These are phyloP conservation scores for Sugiyamaella valdiviana DNA, from an alignment of 805 yeast genomes.

Conservation along the genomic window DNA sequence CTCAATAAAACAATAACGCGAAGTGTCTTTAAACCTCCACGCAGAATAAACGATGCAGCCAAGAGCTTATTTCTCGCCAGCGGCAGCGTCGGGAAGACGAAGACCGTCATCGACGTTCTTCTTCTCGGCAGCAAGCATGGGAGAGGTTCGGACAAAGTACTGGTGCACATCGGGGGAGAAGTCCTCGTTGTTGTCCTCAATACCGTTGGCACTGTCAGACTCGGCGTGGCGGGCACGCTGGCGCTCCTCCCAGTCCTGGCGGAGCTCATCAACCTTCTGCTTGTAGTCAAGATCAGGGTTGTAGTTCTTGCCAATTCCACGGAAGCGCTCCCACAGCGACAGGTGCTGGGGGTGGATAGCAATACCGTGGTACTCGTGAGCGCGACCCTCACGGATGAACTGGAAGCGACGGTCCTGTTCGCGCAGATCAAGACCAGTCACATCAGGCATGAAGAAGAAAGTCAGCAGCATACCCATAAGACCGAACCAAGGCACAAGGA, in stretches of 20 bases:
- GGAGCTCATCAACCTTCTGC: slow-evolving; percentile 34
- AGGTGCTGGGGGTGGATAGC: slow-evolving; percentile 34
- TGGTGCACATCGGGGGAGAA: slow-evolving; percentile 28
- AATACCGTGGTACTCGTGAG: slow-evolving; percentile 35
- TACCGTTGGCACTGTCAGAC: slow-evolving; percentile 13
- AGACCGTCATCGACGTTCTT: slow-evolving; percentile 26
- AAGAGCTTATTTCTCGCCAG: slow-evolving; percentile 1
- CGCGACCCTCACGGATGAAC: slow-evolving; percentile 32
- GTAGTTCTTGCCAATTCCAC: slow-evolving; percentile 33
- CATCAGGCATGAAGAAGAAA: slow-evolving; percentile 32
- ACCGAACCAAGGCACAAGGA: slow-evolving; percentile 37
- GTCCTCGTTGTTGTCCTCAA: slow-evolving; percentile 22
- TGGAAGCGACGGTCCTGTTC: slow-evolving; percentile 36
- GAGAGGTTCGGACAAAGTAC: slow-evolving; percentile 33
- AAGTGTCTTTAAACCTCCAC: not conserved
- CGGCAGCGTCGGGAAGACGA: slow-evolving; percentile 30
- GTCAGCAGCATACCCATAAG: slow-evolving; percentile 34
- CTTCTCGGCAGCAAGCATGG: slow-evolving; percentile 25
- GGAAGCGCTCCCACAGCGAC: slow-evolving; percentile 32
- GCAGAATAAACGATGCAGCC: not conserved
- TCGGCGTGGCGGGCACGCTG: slow-evolving; percentile 28
- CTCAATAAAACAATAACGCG: not conserved
- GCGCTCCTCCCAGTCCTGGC: slow-evolving; percentile 33
- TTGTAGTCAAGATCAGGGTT: slow-evolving; percentile 35
- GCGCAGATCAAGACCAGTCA: slow-evolving; percentile 33